phyloP scores from a whole-genome alignment of 352 stramenopile species.

The Pythium sukuiense region DNA sequence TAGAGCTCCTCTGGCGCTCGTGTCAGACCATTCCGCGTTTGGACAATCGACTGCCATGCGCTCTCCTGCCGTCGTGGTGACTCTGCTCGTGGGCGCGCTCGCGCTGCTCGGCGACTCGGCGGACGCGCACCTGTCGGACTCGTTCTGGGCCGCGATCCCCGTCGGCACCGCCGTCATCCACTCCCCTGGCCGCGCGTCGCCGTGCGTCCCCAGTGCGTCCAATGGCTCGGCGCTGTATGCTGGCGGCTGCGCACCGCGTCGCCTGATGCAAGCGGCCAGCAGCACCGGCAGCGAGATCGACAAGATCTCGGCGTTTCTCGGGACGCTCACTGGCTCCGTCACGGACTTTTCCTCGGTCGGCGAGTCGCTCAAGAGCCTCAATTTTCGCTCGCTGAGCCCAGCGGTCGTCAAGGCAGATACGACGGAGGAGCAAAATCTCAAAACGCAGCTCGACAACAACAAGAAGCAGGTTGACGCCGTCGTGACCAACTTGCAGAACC shows the following conservation, averaged over 20 bases:
- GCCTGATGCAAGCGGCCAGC: neutral
- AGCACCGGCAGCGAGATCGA: neutral
- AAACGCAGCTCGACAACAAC: constrained; percentile 2
- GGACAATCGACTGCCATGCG: too few relatives aligned
- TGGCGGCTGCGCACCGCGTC: neutral
- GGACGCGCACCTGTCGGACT: constrained; percentile 7
- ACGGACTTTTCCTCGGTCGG: neutral
- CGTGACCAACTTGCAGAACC: neutral
- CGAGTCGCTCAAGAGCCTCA: neutral
- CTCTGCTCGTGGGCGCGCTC: too few relatives aligned
- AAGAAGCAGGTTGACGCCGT: neutral
- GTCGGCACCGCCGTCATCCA: constrained; percentile 4
- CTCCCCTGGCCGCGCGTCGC: neutral
- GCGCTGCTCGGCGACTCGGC: too few relatives aligned
- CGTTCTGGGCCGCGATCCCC: constrained; percentile 6
- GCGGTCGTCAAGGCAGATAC: neutral
- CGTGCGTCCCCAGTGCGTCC: neutral
- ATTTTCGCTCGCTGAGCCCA: constrained; percentile 7
- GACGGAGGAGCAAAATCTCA: neutral
- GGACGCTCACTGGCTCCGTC: neutral
- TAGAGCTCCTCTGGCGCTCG: too few relatives aligned
- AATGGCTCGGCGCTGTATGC: neutral
- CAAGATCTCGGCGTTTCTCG: constrained; percentile 2
- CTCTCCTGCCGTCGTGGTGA: too few relatives aligned
- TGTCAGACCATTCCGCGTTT: too few relatives aligned